Percentiles rank a stretch among this genome's conserved stretches.
phyloP scores from a whole-genome alignment of 441 rosid species.

The Eruca vesicaria region DNA sequence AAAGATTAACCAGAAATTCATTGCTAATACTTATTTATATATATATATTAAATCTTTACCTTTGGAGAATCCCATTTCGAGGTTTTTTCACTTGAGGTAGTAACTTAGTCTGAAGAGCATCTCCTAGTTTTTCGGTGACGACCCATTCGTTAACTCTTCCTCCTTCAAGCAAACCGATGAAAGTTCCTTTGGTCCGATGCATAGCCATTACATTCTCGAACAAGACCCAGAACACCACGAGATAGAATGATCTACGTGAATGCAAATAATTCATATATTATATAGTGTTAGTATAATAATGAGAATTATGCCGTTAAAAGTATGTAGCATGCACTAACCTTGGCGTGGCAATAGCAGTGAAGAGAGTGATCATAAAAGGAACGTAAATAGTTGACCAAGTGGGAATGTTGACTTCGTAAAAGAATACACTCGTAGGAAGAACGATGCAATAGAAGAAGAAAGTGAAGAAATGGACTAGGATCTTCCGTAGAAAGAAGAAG shows the following conservation, averaged over 20 bases:
- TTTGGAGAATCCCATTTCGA: conserved; percentile 23
- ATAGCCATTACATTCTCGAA: conserved; percentile 49
- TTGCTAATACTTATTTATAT: not conserved
- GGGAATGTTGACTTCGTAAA: conserved; percentile 46
- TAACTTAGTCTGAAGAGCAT: conserved; percentile 29
- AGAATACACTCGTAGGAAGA: conserved; percentile 37
- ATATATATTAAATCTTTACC: conserved; percentile 10
- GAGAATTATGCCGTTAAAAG: not conserved
- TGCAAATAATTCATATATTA: not conserved
- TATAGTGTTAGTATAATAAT: not conserved
- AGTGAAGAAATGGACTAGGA: conserved; percentile 27
- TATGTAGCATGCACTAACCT: conserved; percentile 15
- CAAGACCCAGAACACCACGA: conserved; percentile 42
- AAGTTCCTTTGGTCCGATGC: conserved; percentile 43
- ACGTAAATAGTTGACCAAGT: conserved; percentile 48
- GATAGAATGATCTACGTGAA: conserved; percentile 38
- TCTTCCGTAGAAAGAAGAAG: conserved; percentile 25
- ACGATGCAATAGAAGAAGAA: conserved; percentile 22
- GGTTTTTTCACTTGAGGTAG: conserved; percentile 23
- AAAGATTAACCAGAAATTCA: not conserved
- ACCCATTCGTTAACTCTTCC: conserved; percentile 47
- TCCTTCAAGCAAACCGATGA: conserved; percentile 46
- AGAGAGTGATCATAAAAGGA: conserved; percentile 42
- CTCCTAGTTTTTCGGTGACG: conserved; percentile 48
- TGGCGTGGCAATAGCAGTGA: conserved; percentile 44